Evolutionary conservation across 2,329 filamentous ascomycete genomes (phyloP), one percentile per base, ranked within the genome.

Genomic region (Dryadomyces quercus-mongolicae): DNA sequence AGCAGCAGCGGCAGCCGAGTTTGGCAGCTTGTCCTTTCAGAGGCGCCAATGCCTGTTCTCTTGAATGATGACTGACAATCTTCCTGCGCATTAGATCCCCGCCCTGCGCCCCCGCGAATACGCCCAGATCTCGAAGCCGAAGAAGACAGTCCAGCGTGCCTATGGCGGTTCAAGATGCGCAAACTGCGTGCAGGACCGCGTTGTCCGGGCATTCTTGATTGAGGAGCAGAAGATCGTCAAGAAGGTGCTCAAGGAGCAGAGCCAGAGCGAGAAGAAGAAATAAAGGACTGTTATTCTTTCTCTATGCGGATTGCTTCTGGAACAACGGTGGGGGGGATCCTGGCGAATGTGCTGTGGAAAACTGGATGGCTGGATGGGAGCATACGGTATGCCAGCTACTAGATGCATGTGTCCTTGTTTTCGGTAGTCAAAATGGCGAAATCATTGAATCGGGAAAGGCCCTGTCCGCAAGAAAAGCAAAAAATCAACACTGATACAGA

Each of bases 191-290:
- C 91, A 92, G 75, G 93, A 98, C 81, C 87, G 93, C 67, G 88
- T 98, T 66, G 89, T 96, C 51, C 89, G 93, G 67, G 93, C 93
- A 62, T 98, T 98, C 86, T 79, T 98, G 74, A 97, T 98, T 64
- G 94, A 98, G 82, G 93, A 98, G 85, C 93, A 98, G 83, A 98
- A 98, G 88, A 97, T 98, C 68, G 93, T 98, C 77, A 98, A 98
- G 90, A 98, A 98, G 88, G 93, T 98, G 68, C 84, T 97, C 73
- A 96, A 96, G 87, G 92, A 97, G 82, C 88, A 95, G 79, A 60
- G 56, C 59, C 57, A 58, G 50, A 49, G 48, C 38, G 59, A 60
- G 50, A 60, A 59, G 54, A 60, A 60, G 57, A 60, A 60, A 56
- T 60, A 58, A 59, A 53, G 9, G 1, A 16, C 47, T 20, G 21